Evolutionary conservation across 169 alveolate species (phyloP), one percentile per base, ranked within the genome.

Genomic region (Cystoisospora suis): DNA sequence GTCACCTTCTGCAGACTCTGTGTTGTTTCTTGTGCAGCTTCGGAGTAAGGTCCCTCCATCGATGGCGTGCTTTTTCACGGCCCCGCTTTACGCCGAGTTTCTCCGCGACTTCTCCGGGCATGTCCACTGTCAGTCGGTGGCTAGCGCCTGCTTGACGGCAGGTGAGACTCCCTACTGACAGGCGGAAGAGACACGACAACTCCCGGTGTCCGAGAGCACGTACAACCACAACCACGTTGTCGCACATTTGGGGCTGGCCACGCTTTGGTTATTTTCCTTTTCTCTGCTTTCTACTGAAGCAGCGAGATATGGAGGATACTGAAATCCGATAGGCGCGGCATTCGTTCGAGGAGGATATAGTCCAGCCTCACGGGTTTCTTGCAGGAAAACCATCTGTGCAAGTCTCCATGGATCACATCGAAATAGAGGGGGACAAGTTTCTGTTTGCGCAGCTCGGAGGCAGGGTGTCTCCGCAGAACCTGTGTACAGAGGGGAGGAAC

Each of bases 21-120:
- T 2, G 1, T 3, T 1, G 38, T 27, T 36, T 9, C 53, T 7
- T 5, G 1, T 72, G 1, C 83, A 40, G 58, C 83, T 38, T 12
- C 15, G 32, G 34, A 17, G 6, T 29, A 34, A 38, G 0, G 56
- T 72, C 7, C 83, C 83, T 3, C 36, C 83, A 2, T 72, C 83
- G 36, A 40, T 72, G 38, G 58, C 56, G 56, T 20, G 47, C 56
- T 72, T 72, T 17, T 72, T 72, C 32, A 72, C 83, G 17, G 58
- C 83, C 40, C 58, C 56, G 56, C 23, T 38, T 12, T 72, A 72
- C 56, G 56, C 36, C 1, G 42, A 72, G 6, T 38, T 72, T 4
- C 83, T 72, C 38, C 83, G 83, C 32, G 83, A 72, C 45, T 56
- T 40, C n/a, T 29, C 42, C 36, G 83, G 83, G 15, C 56, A 72